These are phyloP conservation scores for Paraglomus occultum DNA, from an alignment of 192 early-diverging fungal species.

Conservation along the genomic window DNA sequence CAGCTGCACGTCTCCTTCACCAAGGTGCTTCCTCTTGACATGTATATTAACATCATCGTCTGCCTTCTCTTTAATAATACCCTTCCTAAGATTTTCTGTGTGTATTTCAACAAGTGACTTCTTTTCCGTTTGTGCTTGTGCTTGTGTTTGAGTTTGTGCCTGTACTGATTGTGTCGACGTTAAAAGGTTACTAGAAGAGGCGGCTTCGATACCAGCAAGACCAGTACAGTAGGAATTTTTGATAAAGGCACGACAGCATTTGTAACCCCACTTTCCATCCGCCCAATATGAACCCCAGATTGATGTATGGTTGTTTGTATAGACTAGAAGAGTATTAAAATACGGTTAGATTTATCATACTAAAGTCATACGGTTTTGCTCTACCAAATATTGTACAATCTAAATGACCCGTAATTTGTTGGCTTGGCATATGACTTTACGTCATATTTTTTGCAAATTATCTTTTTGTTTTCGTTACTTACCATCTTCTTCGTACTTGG, in stretches of 20 bases:
- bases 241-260: conserved; percentile 82
- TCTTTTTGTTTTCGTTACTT: conserved; percentile 29
- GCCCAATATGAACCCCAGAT: conserved; percentile 98
- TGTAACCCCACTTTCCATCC: conserved; percentile 94
- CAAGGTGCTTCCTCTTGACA: conserved; percentile 41
- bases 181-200: conserved; percentile 39
- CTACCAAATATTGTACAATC: too few relatives aligned
- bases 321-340: conserved; percentile 43
- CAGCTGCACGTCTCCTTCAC: conserved; percentile 57
- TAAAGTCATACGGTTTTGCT: too few relatives aligned
- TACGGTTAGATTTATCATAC: conserved; percentile 12
- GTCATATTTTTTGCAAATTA: not conserved
- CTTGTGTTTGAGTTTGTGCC: not conserved
- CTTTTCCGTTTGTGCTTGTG: not conserved
- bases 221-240: conserved; percentile 91
- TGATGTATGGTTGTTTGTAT: conserved; percentile 75
- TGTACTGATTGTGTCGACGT: conserved; percentile 3
- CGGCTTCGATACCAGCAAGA: conserved; percentile 71
- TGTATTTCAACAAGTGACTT: conserved; percentile 40
- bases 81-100: conserved; percentile 32
- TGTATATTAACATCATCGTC: conserved; percentile 29
- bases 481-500: conserved; percentile 92
- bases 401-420: too few relatives aligned
- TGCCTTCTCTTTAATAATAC: conserved; percentile 32
- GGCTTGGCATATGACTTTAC: too few relatives aligned